These are phyloP conservation scores for Zea luxurians DNA, from an alignment of 176 grass and related monocot genomes.

Conservation along the genomic window DNA sequence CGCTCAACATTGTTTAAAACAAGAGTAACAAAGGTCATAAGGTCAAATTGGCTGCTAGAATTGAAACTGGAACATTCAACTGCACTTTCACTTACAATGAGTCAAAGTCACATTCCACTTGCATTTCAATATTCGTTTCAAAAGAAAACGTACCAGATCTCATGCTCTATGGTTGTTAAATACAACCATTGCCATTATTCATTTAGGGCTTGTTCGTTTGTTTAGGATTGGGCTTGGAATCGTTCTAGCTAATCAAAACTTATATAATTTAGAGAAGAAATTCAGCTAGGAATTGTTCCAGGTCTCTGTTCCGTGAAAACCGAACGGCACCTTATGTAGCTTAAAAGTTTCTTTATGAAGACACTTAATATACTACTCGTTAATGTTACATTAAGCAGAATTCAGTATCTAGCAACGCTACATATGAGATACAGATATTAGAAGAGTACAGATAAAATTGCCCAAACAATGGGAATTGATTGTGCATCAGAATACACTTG, in stretches of 20 bases:
- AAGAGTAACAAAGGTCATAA: not conserved
- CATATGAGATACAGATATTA: not conserved
- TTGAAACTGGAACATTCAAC: constrained; percentile 4
- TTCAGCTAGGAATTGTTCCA: no score
- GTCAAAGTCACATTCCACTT: not conserved
- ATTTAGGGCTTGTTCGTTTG: no score
- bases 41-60: not conserved
- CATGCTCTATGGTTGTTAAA: constrained; percentile 16
- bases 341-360: not conserved
- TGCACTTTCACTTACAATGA: not conserved
- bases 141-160: constrained; percentile 14
- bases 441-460: not conserved
- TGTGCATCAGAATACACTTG: not conserved
- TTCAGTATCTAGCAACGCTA: not conserved
- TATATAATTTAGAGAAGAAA: no score
- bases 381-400: not conserved
- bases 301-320: no score
- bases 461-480: not conserved
- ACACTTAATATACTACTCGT: not conserved
- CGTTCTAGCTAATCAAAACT: no score
- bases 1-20: not conserved
- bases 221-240: no score
- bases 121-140: not conserved
- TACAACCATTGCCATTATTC: constrained; percentile 2
- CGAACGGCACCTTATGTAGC: no score